A percentile compares a stretch with the other conserved stretches of the same genome.
phyloP scores from a whole-genome alignment of 495 filamentous ascomycete species.

The Penicillium simplicissimum region DNA sequence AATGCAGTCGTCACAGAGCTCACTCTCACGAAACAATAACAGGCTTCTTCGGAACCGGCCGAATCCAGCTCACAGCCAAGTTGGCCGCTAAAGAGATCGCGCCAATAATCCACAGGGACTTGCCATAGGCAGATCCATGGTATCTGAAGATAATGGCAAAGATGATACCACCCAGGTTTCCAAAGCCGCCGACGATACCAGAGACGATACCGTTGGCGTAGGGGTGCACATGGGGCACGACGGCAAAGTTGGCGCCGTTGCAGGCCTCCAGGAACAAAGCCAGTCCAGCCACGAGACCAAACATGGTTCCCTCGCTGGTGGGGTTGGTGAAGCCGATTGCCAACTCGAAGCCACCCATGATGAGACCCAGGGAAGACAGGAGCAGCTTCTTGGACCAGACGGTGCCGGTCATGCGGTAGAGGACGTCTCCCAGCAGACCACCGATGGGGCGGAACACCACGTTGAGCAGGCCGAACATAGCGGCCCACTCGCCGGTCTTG shows the following conservation, averaged over 20 bases:
- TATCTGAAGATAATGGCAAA: constrained; percentile 88
- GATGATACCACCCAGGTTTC: constrained; percentile 83
- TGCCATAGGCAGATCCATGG: constrained; percentile 62
- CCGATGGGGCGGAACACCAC: constrained; percentile 72
- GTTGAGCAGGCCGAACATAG: constrained; percentile 91
- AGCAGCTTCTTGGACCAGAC: constrained; percentile 79
- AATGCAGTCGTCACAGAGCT: neutral
- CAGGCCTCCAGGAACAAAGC: constrained; percentile 81
- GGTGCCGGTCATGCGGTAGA: constrained; percentile 61
- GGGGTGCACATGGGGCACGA: constrained; percentile 84
- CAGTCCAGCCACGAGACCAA: constrained; percentile 72
- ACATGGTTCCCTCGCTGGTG: constrained; percentile 61
- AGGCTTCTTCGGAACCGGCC: constrained; percentile 56
- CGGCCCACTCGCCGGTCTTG: constrained; percentile 71
- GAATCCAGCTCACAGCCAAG: constrained; percentile 68
- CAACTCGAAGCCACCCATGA: constrained; percentile 67
- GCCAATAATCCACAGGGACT: constrained; percentile 79
- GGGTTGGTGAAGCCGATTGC: constrained; percentile 69
- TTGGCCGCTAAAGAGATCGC: constrained; percentile 70
- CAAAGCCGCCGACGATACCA: constrained; percentile 73
- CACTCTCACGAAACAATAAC: constrained; percentile 17
- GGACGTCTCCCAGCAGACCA: constrained; percentile 69
- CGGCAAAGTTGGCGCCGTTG: constrained; percentile 83
- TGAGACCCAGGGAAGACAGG: constrained; percentile 61
- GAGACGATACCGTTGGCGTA: constrained; percentile 73